A percentile compares a stretch with the other conserved stretches of the same genome.
Evolutionary conservation across 148 eudicot genomes (phyloP).

Genomic region (Polygonum maritimum): DNA sequence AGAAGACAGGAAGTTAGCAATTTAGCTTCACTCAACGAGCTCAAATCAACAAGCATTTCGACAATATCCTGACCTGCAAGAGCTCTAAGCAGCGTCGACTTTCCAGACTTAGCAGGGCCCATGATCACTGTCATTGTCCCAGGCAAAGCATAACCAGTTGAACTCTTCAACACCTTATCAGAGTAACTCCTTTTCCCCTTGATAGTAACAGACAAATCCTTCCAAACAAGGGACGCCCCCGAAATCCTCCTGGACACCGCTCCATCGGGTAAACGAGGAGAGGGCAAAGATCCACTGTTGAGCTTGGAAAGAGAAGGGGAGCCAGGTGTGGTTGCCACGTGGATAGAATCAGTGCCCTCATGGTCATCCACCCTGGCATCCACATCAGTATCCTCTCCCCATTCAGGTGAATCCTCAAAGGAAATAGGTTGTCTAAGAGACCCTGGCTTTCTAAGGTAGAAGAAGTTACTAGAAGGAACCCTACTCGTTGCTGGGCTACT

Average conservation of each 20-base stretch:
- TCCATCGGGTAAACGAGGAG: conserved; percentile 69
- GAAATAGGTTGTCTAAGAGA: conserved; percentile 58
- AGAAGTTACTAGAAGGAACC: conserved; percentile 86
- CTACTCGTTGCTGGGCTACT: conserved; percentile 87
- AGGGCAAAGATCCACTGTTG: conserved; percentile 74
- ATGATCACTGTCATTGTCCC: conserved; percentile 96
- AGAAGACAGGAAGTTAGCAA: conserved; percentile 8
- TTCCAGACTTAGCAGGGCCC: conserved; percentile 99
- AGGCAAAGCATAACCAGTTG: conserved; percentile 88
- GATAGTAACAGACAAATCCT: conserved; percentile 72
- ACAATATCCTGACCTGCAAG: conserved; percentile 59
- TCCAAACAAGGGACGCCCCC: conserved; percentile 88
- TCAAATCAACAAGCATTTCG: background rate
- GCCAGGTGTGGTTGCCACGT: conserved; percentile 64
- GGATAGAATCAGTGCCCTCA: conserved; percentile 56
- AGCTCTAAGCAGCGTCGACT: conserved; percentile 84
- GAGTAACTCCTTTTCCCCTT: conserved; percentile 88
- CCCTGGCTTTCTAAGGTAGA: conserved; percentile 80
- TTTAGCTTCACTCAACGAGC: background rate
- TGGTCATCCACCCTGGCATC: conserved; percentile 69
- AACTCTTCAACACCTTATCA: conserved; percentile 84
- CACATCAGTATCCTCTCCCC: conserved; percentile 74
- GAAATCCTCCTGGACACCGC: conserved; percentile 58
- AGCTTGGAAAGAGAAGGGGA: conserved; percentile 84
- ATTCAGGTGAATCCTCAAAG: conserved; percentile 90